Percentiles rank a stretch among this genome's conserved stretches.
Evolutionary conservation across 164 flowering plant species (phyloP).

Genomic region (Nelumbo lutea): DNA sequence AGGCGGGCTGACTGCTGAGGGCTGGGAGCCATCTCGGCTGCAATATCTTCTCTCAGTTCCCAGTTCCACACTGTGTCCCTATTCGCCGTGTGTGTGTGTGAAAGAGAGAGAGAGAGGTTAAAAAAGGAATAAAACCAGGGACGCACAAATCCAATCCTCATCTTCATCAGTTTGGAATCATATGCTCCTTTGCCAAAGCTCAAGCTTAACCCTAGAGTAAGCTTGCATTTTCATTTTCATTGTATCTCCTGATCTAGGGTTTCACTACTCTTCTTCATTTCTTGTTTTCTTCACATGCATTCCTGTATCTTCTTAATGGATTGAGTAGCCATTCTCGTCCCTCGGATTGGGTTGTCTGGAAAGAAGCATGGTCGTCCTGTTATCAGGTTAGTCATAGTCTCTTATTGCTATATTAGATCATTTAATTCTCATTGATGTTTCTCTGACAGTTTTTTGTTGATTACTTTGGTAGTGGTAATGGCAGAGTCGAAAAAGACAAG

Average conservation of each 20-base stretch:
- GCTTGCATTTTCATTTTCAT: background rate
- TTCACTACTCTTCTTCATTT: background rate
- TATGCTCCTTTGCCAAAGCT: background rate
- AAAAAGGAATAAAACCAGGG: conserved; percentile 21
- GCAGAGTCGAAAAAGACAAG: background rate
- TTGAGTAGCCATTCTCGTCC: background rate
- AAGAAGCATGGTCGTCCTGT: background rate
- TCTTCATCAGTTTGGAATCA: background rate
- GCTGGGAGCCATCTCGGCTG: too few species aligned
- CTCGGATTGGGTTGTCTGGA: background rate
- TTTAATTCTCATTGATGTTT: background rate
- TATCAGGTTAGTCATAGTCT: background rate
- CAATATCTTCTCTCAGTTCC: too few species aligned
- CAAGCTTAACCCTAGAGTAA: conserved; percentile 8
- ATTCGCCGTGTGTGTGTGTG: background rate
- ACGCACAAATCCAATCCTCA: conserved; percentile 39
- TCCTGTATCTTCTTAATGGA: background rate
- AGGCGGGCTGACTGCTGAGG: too few species aligned
- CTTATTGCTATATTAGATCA: background rate
- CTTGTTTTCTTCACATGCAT: background rate
- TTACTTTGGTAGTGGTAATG: background rate
- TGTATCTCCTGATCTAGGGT: background rate
- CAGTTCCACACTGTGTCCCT: too few species aligned
- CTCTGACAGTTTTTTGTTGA: background rate
- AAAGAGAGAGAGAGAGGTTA: background rate